phyloP scores from a whole-genome alignment of 495 filamentous ascomycete species.

The Xylaria intraflava region DNA sequence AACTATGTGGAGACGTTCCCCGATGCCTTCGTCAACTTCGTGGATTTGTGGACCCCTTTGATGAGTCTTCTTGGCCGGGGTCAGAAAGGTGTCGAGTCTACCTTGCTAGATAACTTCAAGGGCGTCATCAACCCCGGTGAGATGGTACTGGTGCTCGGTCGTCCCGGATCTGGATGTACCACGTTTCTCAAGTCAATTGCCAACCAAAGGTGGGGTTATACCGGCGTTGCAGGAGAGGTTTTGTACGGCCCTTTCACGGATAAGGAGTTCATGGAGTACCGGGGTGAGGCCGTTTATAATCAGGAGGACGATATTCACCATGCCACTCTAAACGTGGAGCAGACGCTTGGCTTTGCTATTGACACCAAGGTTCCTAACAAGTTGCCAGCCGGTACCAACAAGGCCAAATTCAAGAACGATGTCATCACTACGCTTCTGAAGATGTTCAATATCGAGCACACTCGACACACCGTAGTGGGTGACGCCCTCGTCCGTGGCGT shows the following conservation, averaged over 20 bases:
- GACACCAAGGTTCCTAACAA: conserved; percentile 74
- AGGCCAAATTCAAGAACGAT: conserved; percentile 62
- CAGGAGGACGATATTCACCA: conserved; percentile 78
- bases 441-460: conserved; percentile 87
- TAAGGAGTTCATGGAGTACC: conserved; percentile 55
- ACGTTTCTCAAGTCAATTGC: conserved; percentile 81
- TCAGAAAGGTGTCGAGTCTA: conserved; percentile 57
- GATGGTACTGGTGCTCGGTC: conserved; percentile 84
- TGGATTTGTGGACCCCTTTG: conserved; percentile 59
- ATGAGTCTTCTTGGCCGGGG: conserved; percentile 52
- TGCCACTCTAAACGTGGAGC: conserved; percentile 72
- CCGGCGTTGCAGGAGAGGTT: conserved; percentile 68
- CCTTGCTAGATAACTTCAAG: conserved; percentile 50
- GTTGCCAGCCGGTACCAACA: conserved; percentile 57
- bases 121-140: conserved; percentile 66
- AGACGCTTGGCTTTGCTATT: conserved; percentile 78
- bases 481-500: conserved; percentile 75
- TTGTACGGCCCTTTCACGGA: conserved; percentile 65
- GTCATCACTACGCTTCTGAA: conserved; percentile 65
- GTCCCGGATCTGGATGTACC: conserved; percentile 81
- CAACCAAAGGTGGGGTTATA: conserved; percentile 76
- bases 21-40: conserved; percentile 69
- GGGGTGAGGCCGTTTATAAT: conserved; percentile 82
- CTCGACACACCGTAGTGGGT: conserved; percentile 72
- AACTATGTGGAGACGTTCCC: conserved; percentile 80